Conservation (phyloP, 805 yeast species). For the Dipodascus albidus region DNA sequence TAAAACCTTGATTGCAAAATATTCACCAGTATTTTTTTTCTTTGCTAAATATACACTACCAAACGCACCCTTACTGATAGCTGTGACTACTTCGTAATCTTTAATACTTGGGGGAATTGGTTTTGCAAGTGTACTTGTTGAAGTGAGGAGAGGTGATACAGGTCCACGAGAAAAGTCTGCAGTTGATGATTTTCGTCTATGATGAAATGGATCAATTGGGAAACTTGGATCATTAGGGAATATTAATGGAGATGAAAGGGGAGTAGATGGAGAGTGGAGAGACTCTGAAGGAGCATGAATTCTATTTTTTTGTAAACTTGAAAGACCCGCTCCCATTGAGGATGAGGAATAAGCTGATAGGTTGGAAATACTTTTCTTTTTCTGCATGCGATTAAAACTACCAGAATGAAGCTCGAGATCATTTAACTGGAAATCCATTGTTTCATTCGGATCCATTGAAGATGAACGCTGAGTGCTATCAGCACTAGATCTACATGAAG, state of each 20-base stretch:
- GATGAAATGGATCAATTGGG: slow-evolving; percentile 18
- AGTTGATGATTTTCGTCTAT: slow-evolving; percentile 18
- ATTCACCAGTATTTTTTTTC: slow-evolving; percentile 80
- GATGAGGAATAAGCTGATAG: not conserved
- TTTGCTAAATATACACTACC: slow-evolving; percentile 88
- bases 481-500: slow-evolving; percentile 3
- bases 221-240: slow-evolving; percentile 32
- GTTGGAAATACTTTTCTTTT: not conserved
- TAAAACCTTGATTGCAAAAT: slow-evolving; percentile 86
- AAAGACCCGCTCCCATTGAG: not conserved
- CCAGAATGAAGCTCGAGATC: not conserved
- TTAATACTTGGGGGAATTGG: slow-evolving; percentile 58
- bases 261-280: slow-evolving; percentile 43
- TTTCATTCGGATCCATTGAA: slow-evolving; percentile 4
- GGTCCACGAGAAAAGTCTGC: slow-evolving; percentile 42
- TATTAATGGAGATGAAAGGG: slow-evolving; percentile 48
- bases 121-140: slow-evolving; percentile 55
- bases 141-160: slow-evolving; percentile 65
- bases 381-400: not conserved
- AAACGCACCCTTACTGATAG: slow-evolving; percentile 94
- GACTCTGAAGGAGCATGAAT: not conserved
- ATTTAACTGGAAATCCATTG: not conserved
- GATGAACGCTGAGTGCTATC: slow-evolving; percentile 4
- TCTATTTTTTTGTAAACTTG: not conserved
- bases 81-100: slow-evolving; percentile 85